These are phyloP conservation scores for Boletus edulis DNA, from an alignment of 768 basidiomycete genomes.

Conservation along the genomic window DNA sequence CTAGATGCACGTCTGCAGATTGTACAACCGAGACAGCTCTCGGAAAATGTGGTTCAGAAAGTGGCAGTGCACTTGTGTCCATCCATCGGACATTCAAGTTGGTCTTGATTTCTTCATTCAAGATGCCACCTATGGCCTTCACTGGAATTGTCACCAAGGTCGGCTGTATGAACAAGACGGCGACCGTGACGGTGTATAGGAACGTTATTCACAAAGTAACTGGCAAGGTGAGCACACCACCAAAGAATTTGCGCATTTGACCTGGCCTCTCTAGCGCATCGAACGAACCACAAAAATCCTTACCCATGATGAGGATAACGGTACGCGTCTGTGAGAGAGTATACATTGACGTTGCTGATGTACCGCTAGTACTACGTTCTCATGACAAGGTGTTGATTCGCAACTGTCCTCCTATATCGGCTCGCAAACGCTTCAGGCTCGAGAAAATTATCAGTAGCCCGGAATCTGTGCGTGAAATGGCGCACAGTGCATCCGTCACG, in stretches of 20 bases:
- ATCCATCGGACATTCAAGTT: no score
- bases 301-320: constrained; percentile 68
- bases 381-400: constrained; percentile 76
- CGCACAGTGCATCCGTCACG: constrained; percentile 10
- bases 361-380: constrained; percentile 51
- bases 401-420: constrained; percentile 80
- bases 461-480: constrained; percentile 53
- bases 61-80: no score
- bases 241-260: not conserved
- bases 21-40: no score
- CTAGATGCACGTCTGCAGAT: no score
- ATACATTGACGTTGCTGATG: constrained; percentile 4
- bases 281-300: constrained; percentile 77
- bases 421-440: constrained; percentile 72
- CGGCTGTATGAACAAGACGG: constrained; percentile 82
- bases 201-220: constrained; percentile 70
- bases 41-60: no score
- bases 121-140: constrained; percentile 78
- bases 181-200: constrained; percentile 77
- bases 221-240: constrained; percentile 57
- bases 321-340: constrained; percentile 40
- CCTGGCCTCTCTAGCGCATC: constrained; percentile 48
- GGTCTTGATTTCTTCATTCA: not conserved
- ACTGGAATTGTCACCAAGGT: constrained; percentile 75
- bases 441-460: constrained; percentile 69